Conservation (phyloP, 2,329 filamentous ascomycete genomes). For the Colletotrichum spaethianum region DNA sequence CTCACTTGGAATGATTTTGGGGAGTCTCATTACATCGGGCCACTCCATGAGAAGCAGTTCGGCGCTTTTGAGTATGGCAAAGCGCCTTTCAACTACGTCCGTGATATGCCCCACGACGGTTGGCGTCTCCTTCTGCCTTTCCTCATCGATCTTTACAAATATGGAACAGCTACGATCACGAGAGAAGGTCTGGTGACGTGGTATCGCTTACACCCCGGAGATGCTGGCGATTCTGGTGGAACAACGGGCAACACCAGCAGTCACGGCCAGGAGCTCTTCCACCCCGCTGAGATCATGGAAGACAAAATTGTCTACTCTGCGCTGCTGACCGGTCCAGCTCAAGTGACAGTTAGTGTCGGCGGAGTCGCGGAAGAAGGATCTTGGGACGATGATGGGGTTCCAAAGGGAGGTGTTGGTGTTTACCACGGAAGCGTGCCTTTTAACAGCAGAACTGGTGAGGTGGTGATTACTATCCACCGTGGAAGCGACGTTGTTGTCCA, state of each 20-base stretch:
- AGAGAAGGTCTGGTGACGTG: constrained; percentile 47
- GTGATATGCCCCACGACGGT: constrained; percentile 63
- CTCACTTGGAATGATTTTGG: constrained; percentile 64
- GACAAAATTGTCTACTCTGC: constrained; percentile 46
- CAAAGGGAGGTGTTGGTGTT: constrained; percentile 47
- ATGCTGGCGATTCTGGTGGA: constrained; percentile 45
- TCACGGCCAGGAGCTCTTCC: constrained; percentile 45
- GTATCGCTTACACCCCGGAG: constrained; percentile 45
- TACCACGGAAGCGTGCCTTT: constrained; percentile 50
- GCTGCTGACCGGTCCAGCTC: constrained; percentile 45
- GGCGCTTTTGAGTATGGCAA: constrained; percentile 36
- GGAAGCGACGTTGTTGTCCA: constrained; percentile 17
- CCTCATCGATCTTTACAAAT: constrained; percentile 53
- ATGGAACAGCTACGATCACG: constrained; percentile 44
- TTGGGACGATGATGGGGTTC: constrained; percentile 45
- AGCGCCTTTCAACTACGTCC: constrained; percentile 58
- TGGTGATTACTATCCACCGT: constrained; percentile 43
- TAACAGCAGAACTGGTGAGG: constrained; percentile 44
- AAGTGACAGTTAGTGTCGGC: constrained; percentile 48
- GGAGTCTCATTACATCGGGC: constrained; percentile 69
- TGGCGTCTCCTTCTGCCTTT: constrained; percentile 63
- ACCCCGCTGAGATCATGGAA: constrained; percentile 43
- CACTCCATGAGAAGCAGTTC: constrained; percentile 50
- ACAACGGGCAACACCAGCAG: constrained; percentile 49
- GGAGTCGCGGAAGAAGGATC: constrained; percentile 32